A percentile compares a stretch with the other conserved stretches of the same genome.
These are phyloP conservation scores for Cercospora sesami DNA, from an alignment of 2,329 filamentous ascomycete genomes.

Conservation along the genomic window DNA sequence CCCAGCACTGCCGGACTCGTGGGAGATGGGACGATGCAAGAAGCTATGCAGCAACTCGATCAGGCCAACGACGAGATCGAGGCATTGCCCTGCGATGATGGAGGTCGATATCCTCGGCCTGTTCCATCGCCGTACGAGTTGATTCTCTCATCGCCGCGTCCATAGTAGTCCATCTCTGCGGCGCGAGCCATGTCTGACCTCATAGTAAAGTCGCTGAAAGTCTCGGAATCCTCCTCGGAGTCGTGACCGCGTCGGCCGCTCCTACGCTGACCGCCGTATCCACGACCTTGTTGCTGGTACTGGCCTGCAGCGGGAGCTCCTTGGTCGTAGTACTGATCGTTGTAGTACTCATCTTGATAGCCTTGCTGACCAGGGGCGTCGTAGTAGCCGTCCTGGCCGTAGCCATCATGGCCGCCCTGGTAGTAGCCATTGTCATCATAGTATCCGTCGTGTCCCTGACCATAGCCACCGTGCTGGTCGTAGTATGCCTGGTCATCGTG, in stretches of 20 bases:
- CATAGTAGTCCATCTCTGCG: slow-evolving; percentile 98
- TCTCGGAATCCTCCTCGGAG: slow-evolving; percentile 97
- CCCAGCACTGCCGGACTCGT: slow-evolving; percentile 39
- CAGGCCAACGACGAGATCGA: slow-evolving; percentile 63
- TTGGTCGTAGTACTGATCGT: slow-evolving; percentile 87
- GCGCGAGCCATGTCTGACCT: slow-evolving; percentile 96
- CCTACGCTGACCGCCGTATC: slow-evolving; percentile 46
- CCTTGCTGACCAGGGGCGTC: slow-evolving; percentile 64
- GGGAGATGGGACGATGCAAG: slow-evolving; percentile 44
- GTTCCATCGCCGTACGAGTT: slow-evolving; percentile 86
- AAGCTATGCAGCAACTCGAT: slow-evolving; percentile 54
- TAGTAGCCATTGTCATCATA: slow-evolving; percentile 98
- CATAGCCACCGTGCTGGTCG: slow-evolving; percentile 64
- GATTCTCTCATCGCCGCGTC: slow-evolving; percentile 93
- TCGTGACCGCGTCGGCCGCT: slow-evolving; percentile 66
- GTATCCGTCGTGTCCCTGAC: slow-evolving; percentile 70
- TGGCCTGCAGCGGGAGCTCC: slow-evolving; percentile 55
- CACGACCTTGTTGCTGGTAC: slow-evolving; percentile 58
- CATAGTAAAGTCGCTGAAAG: slow-evolving; percentile 99
- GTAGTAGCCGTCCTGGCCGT: slow-evolving; percentile 89
- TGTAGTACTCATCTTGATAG: slow-evolving; percentile 75
- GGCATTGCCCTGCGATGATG: slow-evolving; percentile 87
- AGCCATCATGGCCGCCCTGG: slow-evolving; percentile 72
- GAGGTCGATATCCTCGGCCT: slow-evolving; percentile 81
- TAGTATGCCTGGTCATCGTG: slow-evolving; percentile 67